Percentiles rank a stretch among this genome's conserved stretches.
Conservation (phyloP, 306 rosid species). For the Notholithocarpus densiflorus region DNA sequence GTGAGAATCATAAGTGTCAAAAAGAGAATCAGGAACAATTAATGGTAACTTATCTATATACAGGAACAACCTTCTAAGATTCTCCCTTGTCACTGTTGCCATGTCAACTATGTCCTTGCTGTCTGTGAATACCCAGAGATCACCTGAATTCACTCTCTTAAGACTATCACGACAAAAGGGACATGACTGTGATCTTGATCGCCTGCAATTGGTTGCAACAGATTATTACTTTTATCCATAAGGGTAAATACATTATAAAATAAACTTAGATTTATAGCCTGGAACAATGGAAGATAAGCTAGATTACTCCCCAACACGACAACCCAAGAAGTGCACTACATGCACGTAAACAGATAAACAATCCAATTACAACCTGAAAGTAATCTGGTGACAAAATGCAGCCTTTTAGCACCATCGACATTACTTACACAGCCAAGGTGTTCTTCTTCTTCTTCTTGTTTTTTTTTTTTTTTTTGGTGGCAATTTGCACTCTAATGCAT, state of each 20-base stretch:
- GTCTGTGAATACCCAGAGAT: conserved; percentile 88
- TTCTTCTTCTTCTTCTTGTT: not conserved
- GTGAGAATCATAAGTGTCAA: conserved; percentile 82
- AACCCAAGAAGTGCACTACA: not conserved
- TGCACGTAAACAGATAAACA: not conserved
- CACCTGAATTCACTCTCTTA: conserved; percentile 81
- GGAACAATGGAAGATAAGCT: not conserved
- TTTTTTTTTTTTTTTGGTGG: too few relatives aligned
- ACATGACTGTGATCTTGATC: conserved; percentile 82
- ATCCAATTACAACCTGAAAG: not conserved
- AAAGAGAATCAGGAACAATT: conserved; percentile 72
- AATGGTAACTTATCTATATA: conserved; percentile 88
- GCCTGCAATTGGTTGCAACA: conserved; percentile 49
- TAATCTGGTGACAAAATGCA: not conserved
- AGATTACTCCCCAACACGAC: not conserved
- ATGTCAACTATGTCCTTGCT: conserved; percentile 68
- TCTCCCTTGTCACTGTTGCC: conserved; percentile 80
- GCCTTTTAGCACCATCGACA: not conserved
- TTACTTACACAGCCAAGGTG: not conserved
- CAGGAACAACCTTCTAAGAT: conserved; percentile 77
- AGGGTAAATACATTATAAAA: not conserved
- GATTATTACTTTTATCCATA: conserved; percentile 8
- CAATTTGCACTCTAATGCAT: not conserved
- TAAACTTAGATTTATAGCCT: not conserved
- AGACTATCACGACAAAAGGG: conserved; percentile 96